Evolutionary conservation across 495 filamentous ascomycete genomes (phyloP).

Genomic region (Xylaria nigripes): DNA sequence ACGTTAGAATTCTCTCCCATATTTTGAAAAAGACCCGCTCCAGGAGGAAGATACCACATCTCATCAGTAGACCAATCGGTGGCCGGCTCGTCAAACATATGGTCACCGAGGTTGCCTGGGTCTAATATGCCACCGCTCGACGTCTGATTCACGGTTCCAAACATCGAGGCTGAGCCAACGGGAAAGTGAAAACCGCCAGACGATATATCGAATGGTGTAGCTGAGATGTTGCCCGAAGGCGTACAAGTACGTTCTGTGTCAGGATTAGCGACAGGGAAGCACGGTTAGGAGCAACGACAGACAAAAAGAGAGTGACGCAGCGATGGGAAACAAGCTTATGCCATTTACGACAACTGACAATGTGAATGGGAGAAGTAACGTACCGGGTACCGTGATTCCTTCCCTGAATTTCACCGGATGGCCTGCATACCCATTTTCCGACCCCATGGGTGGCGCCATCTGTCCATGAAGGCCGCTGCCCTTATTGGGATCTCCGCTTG

Average conservation of each 20-base stretch:
- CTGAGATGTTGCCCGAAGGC: slow-evolving; percentile 44
- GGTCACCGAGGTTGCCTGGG: slow-evolving; percentile 16
- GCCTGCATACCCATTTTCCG: slow-evolving; percentile 28
- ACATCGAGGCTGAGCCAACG: slow-evolving; percentile 36
- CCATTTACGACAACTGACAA: background rate
- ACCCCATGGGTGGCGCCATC: slow-evolving; percentile 15
- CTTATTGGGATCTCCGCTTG: slow-evolving; percentile 22
- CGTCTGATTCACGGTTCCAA: slow-evolving; percentile 37
- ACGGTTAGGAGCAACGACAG: too few species aligned
- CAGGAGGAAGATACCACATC: slow-evolving; percentile 51
- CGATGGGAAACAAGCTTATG: background rate
- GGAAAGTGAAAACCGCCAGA: slow-evolving; percentile 42
- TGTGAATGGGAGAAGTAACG: slow-evolving; percentile 6
- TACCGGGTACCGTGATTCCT: slow-evolving; percentile 24
- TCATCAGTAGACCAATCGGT: slow-evolving; percentile 37
- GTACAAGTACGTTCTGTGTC: slow-evolving; percentile 35
- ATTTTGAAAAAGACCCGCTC: slow-evolving; percentile 47
- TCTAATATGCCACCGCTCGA: slow-evolving; percentile 29
- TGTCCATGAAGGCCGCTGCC: slow-evolving; percentile 23
- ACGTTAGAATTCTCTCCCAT: slow-evolving; percentile 41
- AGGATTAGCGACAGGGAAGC: slow-evolving; percentile 1
- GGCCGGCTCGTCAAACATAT: slow-evolving; percentile 30
- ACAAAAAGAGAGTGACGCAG: background rate
- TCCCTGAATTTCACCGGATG: slow-evolving; percentile 20
- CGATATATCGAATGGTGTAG: slow-evolving; percentile 46